Evolutionary conservation across 225 moss, liverwort and hornwort species (phyloP).

Genomic region (Ulota crispa): DNA sequence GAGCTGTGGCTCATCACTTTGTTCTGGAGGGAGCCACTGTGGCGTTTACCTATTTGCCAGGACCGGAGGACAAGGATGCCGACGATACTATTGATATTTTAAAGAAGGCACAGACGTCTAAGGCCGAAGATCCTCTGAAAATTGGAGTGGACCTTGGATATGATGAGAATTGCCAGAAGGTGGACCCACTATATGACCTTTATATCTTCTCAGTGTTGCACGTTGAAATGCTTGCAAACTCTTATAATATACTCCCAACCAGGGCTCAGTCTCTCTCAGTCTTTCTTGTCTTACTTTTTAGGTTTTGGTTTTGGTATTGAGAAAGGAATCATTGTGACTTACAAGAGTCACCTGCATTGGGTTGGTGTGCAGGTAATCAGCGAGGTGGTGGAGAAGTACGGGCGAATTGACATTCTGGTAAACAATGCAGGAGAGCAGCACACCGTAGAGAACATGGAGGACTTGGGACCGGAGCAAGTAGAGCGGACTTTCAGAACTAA

Average conservation of each 20-base stretch:
- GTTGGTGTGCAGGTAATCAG: conserved; percentile 55
- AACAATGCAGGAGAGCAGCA: conserved; percentile 90
- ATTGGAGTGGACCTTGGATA: conserved; percentile 68
- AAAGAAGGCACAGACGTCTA: conserved; percentile 37
- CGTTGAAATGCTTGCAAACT: not conserved
- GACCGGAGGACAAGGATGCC: conserved; percentile 66
- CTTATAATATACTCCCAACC: no score
- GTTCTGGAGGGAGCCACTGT: conserved; percentile 84
- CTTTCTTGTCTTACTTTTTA: not conserved
- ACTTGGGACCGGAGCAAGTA: conserved; percentile 66
- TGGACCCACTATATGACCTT: not conserved
- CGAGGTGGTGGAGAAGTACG: conserved; percentile 67
- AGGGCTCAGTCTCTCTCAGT: not conserved
- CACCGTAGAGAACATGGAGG: conserved; percentile 62
- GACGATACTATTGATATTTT: conserved; percentile 63
- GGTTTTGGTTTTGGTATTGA: not conserved
- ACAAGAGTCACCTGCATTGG: not conserved
- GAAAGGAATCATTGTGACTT: not conserved
- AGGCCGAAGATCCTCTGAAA: conserved; percentile 59
- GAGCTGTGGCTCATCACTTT: conserved; percentile 64
- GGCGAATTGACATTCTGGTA: conserved; percentile 71
- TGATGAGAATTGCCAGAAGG: conserved; percentile 85
- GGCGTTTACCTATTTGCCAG: conserved; percentile 70
- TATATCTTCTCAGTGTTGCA: no score
- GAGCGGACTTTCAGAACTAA: conserved; percentile 82